Base-by-base conservation (phyloP, 2,329 filamentous ascomycete species). In the Exserohilum rostratum region DNA sequence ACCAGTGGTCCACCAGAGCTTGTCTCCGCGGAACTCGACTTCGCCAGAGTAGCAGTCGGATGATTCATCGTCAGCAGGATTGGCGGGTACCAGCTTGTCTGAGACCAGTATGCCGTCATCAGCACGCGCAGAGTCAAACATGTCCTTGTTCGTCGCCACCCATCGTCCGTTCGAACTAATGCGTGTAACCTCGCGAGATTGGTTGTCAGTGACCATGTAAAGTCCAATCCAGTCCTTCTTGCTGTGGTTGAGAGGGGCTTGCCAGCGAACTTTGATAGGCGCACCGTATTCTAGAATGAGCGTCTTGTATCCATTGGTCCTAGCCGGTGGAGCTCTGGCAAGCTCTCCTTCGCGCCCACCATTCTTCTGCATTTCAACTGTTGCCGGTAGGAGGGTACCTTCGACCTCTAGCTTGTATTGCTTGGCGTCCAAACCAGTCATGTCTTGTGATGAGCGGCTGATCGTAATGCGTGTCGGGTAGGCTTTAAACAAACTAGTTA, bases 1-100 rank as follows among this genome's bases (percentile, higher is more conserved):
- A 50, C 95, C 95, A 57, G 93, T 90, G 0, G 90, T 96, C 95
- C 95, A 99, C 88, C 91, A 99, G 2, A 97, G 83, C 77, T 96
- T 96, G 78, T 98, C 93, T 43, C 95, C 93, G 9, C 87, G 82
- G 71, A 99, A 98, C 11, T 91, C 76, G 69, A 98, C 88, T 72
- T 96, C 91, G 38, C 95, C 95, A 11, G 85, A 83, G 3, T 91
- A 84, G 61, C 87, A 82, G 53, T 90, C 82, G 3, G 83, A 82
- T 2, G 81, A 79, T 0, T 80, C 79, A 67, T 80, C 78, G 61
- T 77, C 61, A 25, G 77, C 75, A 35, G 75, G 64, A 0, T 72
- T 68, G 13, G 76, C 79, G 0, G 80, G 72, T 0, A 87, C 74
- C 1, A 83, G 78, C 31, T 86, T 79, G 67, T 97, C 88, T 9